Evolutionary conservation across 805 yeast species (phyloP).

Genomic region (Phaffomyces thermotolerans): DNA sequence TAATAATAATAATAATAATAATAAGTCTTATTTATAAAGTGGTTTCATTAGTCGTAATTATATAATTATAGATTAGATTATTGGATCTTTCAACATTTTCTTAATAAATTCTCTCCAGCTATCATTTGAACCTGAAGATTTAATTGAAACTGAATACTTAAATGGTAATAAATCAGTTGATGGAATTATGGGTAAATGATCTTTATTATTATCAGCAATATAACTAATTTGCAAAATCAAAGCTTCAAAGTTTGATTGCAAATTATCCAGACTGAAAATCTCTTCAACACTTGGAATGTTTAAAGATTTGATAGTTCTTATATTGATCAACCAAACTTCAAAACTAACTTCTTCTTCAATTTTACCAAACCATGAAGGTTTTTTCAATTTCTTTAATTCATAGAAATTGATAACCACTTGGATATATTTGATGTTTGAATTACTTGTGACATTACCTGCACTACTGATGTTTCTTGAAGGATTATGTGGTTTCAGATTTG

Average conservation of each 20-base stretch:
- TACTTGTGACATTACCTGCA: conserved; percentile 8
- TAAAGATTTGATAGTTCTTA: conserved; percentile 35
- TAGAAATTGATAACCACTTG: conserved; percentile 33
- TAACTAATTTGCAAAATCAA: conserved; percentile 41
- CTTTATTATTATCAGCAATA: conserved; percentile 47
- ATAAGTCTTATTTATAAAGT: no score
- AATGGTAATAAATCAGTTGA: conserved; percentile 62
- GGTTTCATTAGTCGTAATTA: background rate
- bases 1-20: no score
- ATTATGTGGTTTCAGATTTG: conserved; percentile 3
- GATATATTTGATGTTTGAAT: conserved; percentile 21
- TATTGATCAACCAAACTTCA: conserved; percentile 63
- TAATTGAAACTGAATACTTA: conserved; percentile 37
- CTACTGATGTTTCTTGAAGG: conserved; percentile 1
- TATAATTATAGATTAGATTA: background rate
- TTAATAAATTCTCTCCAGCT: conserved; percentile 31
- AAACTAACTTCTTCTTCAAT: conserved; percentile 44
- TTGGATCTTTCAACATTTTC: conserved; percentile 30
- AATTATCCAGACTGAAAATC: background rate
- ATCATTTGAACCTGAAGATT: conserved; percentile 21
- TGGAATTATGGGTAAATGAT: conserved; percentile 69
- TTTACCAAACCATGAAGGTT: conserved; percentile 48
- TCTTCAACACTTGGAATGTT: background rate
- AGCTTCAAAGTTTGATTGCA: conserved; percentile 31
- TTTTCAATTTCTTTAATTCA: conserved; percentile 35